Percentiles rank a stretch among this genome's conserved stretches.
Conservation (phyloP, 495 filamentous ascomycete species). For the Aspergillus baeticus region DNA sequence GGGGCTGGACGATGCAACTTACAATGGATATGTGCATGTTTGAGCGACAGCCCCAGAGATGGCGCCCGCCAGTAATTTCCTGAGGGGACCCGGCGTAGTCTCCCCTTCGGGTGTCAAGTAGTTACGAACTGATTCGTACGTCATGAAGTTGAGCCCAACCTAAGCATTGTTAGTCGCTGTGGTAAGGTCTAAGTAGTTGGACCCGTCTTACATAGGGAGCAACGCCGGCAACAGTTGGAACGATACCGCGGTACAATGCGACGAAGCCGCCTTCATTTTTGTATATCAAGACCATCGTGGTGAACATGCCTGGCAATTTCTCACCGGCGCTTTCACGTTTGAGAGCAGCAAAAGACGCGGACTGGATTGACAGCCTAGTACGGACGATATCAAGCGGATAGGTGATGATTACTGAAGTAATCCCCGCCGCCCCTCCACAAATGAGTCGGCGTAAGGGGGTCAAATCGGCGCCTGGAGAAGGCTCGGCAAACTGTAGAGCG, state of each 20-base stretch:
- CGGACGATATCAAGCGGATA: slow-evolving; percentile 95
- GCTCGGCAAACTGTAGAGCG: slow-evolving; percentile 66
- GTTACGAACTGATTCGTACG: slow-evolving; percentile 83
- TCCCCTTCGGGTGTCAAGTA: slow-evolving; percentile 87
- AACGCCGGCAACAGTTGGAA: slow-evolving; percentile 92
- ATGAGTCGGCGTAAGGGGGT: slow-evolving; percentile 67
- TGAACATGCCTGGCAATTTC: slow-evolving; percentile 91
- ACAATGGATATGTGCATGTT: slow-evolving; percentile 98
- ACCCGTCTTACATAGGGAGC: slow-evolving; percentile 81
- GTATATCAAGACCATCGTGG: slow-evolving; percentile 80
- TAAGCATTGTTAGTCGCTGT: slow-evolving; percentile 36
- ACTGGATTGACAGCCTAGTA: slow-evolving; percentile 92
- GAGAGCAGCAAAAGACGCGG: slow-evolving; percentile 85
- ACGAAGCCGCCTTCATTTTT: slow-evolving; percentile 80
- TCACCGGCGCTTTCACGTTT: slow-evolving; percentile 37
- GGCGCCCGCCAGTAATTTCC: slow-evolving; percentile 87
- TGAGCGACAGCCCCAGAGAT: slow-evolving; percentile 95
- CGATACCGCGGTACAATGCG: slow-evolving; percentile 87
- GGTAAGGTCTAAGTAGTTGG: neutral
- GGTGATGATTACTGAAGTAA: slow-evolving; percentile 82
- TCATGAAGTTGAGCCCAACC: slow-evolving; percentile 98
- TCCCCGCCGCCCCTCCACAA: slow-evolving; percentile 86
- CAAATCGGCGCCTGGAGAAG: slow-evolving; percentile 64
- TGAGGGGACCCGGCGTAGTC: slow-evolving; percentile 70
- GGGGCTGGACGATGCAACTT: slow-evolving; percentile 37